Percentiles rank a stretch among this genome's conserved stretches.
Conservation (phyloP, 345 rosid genomes). For the Citrus maxima region DNA sequence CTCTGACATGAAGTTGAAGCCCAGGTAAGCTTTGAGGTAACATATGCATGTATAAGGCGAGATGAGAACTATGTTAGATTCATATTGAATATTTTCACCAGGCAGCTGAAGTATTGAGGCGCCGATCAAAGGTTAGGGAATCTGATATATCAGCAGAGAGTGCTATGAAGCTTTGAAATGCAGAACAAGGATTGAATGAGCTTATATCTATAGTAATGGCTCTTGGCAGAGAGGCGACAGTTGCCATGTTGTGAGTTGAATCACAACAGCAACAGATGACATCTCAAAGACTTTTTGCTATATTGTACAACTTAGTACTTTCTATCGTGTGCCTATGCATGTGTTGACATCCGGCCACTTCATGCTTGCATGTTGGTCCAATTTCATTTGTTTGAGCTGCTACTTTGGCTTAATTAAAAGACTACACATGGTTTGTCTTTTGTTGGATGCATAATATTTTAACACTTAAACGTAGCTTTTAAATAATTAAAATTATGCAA, state of each 20-base stretch:
- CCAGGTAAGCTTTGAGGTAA: conserved; percentile 48
- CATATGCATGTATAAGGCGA: not conserved
- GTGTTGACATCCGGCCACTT: too few species aligned
- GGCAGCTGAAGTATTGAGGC: conserved; percentile 64
- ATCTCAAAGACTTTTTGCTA: conserved; percentile 48
- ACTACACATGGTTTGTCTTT: too few species aligned
- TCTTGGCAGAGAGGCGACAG: conserved; percentile 87
- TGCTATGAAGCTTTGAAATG: conserved; percentile 58
- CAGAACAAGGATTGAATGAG: conserved; percentile 60
- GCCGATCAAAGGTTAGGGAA: conserved; percentile 59
- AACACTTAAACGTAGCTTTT: not conserved
- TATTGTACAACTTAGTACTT: conserved; percentile 35
- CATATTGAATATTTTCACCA: too few species aligned
- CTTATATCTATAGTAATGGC: conserved; percentile 67
- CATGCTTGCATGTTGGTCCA: too few species aligned
- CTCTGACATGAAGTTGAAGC: conserved; percentile 86
- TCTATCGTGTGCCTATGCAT: not conserved
- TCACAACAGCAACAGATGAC: conserved; percentile 74
- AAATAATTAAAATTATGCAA: too few species aligned
- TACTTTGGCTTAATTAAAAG: too few species aligned
- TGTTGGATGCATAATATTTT: not conserved
- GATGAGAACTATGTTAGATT: not conserved
- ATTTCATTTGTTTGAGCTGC: too few species aligned
- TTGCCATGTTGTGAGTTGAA: conserved; percentile 89
- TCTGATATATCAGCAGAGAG: conserved; percentile 72